Percentiles rank a stretch among this genome's conserved stretches.
Evolutionary conservation across 352 stramenopile species (phyloP).

Genomic region (Phytophthora sp.): DNA sequence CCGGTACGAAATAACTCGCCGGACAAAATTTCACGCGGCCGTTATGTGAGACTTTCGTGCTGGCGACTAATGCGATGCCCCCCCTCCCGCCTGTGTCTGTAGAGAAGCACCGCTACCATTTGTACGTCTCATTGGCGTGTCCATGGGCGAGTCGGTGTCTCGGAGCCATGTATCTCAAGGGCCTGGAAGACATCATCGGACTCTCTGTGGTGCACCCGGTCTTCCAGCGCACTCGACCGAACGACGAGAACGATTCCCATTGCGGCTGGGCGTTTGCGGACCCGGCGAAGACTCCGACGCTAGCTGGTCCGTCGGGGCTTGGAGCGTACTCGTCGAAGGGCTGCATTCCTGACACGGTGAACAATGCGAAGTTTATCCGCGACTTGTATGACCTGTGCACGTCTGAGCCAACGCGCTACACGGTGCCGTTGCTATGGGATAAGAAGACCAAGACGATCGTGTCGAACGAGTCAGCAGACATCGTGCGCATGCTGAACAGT

Average conservation of each 20-base stretch:
- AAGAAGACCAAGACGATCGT: constrained; percentile 94
- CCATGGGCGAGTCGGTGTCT: constrained; percentile 68
- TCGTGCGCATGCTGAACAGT: constrained; percentile 95
- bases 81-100: neutral
- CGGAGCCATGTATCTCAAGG: constrained; percentile 86
- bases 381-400: constrained; percentile 88
- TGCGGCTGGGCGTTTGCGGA: constrained; percentile 88
- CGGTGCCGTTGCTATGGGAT: constrained; percentile 95
- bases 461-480: constrained; percentile 96
- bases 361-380: constrained; percentile 73
- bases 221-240: constrained; percentile 67
- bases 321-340: constrained; percentile 46
- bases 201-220: constrained; percentile 82
- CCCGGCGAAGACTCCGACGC: constrained; percentile 38
- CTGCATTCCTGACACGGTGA: constrained; percentile 58
- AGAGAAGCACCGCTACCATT: constrained; percentile 76
- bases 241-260: constrained; percentile 76
- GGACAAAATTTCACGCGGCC: neutral
- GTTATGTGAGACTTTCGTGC: constrained; percentile 18
- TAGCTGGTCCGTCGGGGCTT: constrained; percentile 36
- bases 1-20: constrained; percentile 13
- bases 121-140: constrained; percentile 94
- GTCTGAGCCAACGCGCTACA: constrained; percentile 84
- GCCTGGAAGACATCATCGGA: constrained; percentile 89
- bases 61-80: neutral